Evolutionary conservation across 2,329 filamentous ascomycete genomes (phyloP).

Genomic region (Penicillium sp.): DNA sequence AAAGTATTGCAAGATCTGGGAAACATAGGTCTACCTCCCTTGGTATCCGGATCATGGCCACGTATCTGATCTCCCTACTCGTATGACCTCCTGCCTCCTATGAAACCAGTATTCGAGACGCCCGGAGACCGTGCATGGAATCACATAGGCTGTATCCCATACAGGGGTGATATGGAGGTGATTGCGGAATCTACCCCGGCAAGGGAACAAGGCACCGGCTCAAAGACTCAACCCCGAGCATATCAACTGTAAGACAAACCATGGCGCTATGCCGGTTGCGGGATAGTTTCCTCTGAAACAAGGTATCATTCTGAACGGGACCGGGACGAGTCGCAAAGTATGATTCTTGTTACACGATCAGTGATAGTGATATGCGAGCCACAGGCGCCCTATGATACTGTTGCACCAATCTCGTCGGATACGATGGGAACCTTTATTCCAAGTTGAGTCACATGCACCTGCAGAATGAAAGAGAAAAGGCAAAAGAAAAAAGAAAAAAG

Average conservation of each 20-base stretch:
- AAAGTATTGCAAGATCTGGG: not conserved
- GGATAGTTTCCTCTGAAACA: conserved; percentile 6
- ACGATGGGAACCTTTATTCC: not conserved
- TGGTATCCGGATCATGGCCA: not conserved
- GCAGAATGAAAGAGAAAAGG: not conserved
- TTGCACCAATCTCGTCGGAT: conserved; percentile 9
- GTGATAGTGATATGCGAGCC: conserved; percentile 7
- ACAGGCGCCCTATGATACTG: conserved; percentile 3
- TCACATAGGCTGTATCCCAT: not conserved
- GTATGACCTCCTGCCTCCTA: not conserved
- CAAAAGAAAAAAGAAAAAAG: not conserved
- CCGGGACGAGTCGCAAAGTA: conserved; percentile 3
- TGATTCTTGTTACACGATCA: conserved; percentile 11
- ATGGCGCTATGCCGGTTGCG: not conserved
- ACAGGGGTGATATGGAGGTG: not conserved
- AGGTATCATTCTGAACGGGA: conserved; percentile 9
- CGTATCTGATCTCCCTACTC: not conserved
- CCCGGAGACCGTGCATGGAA: not conserved
- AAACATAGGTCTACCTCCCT: not conserved
- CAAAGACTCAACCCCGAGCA: not conserved
- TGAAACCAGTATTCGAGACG: not conserved
- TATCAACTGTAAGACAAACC: not conserved
- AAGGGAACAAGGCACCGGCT: not conserved
- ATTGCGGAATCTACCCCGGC: not conserved
- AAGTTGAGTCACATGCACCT: conserved; percentile 6